Evolutionary conservation across 2,329 filamentous ascomycete species (phyloP).

Genomic region (Cladosporium cucumerinum): DNA sequence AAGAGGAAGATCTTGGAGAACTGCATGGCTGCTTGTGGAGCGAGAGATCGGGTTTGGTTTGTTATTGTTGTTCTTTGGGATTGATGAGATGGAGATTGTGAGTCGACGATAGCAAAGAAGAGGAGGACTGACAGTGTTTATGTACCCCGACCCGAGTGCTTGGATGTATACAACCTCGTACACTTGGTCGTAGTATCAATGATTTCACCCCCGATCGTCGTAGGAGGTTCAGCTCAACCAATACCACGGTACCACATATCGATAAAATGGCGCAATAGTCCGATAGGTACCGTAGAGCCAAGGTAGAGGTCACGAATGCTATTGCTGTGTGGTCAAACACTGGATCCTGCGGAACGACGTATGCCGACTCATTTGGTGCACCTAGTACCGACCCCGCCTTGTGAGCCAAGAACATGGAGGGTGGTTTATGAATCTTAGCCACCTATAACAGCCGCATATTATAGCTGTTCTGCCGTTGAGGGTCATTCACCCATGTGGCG

Average conservation of each 20-base stretch:
- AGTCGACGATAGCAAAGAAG: not conserved
- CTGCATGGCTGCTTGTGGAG: not conserved
- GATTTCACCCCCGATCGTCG: not conserved
- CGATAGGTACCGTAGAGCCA: not conserved
- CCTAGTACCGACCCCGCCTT: not conserved
- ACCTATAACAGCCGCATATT: not conserved
- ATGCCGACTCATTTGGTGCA: not conserved
- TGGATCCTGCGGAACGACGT: not conserved
- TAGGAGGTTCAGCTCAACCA: not conserved
- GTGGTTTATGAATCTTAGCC: not conserved
- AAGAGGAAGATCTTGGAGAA: not conserved
- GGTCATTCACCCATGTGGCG: not conserved
- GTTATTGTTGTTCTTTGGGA: not conserved
- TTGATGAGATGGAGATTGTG: not conserved
- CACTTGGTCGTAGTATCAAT: not conserved
- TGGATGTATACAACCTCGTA: not conserved
- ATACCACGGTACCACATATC: not conserved
- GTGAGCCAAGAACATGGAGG: not conserved
- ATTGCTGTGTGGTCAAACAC: not conserved
- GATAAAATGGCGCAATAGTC: not conserved
- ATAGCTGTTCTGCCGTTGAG: not conserved
- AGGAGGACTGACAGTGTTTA: not conserved
- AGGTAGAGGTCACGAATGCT: not conserved
- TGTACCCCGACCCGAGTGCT: not conserved
- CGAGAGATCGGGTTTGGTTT: not conserved